Conservation (phyloP, 768 basidiomycete genomes). For the Termitomyces sp. region DNA sequence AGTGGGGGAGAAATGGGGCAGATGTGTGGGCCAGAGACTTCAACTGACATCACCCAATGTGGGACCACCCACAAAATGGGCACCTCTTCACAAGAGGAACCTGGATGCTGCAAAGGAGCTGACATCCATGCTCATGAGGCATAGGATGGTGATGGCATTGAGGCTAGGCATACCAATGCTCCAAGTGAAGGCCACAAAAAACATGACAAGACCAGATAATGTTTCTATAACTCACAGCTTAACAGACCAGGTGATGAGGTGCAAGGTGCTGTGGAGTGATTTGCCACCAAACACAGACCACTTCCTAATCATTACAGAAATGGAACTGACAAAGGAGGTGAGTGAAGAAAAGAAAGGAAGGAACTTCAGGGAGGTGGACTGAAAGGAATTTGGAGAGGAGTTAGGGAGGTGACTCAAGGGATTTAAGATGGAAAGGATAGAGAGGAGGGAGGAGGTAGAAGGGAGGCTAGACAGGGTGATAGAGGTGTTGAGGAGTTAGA, state of each 20-base stretch:
- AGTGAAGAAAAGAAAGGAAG: neutral
- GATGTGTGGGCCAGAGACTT: slow-evolving; percentile 29
- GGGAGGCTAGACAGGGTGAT: no score
- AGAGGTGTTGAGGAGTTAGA: no score
- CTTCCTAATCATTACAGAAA: neutral
- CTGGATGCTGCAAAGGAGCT: slow-evolving; percentile 10
- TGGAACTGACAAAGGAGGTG: neutral
- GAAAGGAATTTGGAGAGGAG: no score
- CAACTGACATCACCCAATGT: slow-evolving; percentile 33
- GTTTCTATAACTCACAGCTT: neutral
- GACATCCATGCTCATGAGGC: slow-evolving; percentile 2
- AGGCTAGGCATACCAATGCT: neutral
- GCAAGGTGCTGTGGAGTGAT: neutral
- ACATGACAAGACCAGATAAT: neutral
- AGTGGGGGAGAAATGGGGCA: neutral
- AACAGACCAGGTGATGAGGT: neutral
- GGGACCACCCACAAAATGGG: slow-evolving; percentile 26
- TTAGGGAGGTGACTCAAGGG: neutral
- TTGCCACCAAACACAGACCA: neutral
- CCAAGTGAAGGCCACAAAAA: neutral
- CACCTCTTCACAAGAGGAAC: slow-evolving; percentile 18
- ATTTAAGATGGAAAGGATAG: neutral
- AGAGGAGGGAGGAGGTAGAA: neutral
- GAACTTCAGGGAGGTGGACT: no score
- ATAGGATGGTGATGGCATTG: neutral